phyloP scores from a whole-genome alignment of 345 rosid species.

The Eucalyptus sp. region DNA sequence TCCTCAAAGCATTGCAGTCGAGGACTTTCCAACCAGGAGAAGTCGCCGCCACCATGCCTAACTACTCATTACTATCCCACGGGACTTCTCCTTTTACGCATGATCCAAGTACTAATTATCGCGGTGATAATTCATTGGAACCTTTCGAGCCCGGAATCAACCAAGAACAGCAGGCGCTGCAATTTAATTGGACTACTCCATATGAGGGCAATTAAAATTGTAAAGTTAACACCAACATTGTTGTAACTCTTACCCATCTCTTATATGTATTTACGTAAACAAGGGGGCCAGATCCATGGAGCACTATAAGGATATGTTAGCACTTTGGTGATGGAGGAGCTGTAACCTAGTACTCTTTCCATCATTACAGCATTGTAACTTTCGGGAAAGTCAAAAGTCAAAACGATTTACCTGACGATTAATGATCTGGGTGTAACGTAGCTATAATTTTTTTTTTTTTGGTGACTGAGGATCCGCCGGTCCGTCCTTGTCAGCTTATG shows the following conservation, averaged over 20 bases:
- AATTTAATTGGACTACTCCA: not conserved
- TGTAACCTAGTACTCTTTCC: not conserved
- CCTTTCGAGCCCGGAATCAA: not conserved
- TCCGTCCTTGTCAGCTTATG: too few species aligned
- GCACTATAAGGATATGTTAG: not conserved
- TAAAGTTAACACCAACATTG: not conserved
- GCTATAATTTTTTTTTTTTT: not conserved
- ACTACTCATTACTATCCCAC: not conserved
- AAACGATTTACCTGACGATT: not conserved
- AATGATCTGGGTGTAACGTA: not conserved
- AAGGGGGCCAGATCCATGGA: not conserved
- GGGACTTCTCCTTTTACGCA: not conserved
- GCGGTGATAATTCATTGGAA: not conserved
- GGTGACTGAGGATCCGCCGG: too few species aligned
- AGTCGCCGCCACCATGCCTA: not conserved
- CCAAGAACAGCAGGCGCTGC: not conserved
- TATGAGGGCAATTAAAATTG: not conserved
- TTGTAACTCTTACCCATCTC: not conserved
- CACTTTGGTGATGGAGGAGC: not conserved
- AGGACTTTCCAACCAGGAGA: not conserved
- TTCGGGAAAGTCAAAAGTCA: not conserved
- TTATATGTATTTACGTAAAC: not conserved
- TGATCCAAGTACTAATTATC: not conserved
- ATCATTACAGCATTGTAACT: not conserved
- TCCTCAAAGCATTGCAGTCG: not conserved